Conservation (phyloP, 345 rosid species). For the Nephelium lappaceum region DNA sequence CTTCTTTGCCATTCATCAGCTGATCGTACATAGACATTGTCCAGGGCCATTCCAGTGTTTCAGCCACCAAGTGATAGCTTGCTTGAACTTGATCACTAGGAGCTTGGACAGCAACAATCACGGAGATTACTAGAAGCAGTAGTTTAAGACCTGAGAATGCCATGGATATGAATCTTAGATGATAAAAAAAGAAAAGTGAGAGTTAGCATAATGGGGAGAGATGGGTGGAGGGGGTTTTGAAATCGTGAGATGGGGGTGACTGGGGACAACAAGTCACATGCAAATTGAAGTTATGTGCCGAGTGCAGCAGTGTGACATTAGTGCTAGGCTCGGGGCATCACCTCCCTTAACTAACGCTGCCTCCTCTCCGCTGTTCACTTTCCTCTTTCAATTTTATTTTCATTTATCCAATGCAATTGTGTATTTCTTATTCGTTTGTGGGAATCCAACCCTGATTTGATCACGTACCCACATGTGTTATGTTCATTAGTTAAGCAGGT, state of each 20-base stretch:
- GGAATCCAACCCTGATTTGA: not conserved
- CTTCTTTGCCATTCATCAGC: slow-evolving; percentile 5
- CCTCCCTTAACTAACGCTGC: slow-evolving; percentile 20
- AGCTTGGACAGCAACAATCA: slow-evolving; percentile 8
- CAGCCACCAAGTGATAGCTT: slow-evolving; percentile 7
- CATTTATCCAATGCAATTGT: too few species aligned
- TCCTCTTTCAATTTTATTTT: not conserved
- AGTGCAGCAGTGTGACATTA: not conserved
- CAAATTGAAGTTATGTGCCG: slow-evolving; percentile 20
- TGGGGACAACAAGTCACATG: slow-evolving; percentile 26
- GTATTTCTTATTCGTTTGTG: not conserved
- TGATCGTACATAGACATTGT: slow-evolving; percentile 9
- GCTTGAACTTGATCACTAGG: not conserved
- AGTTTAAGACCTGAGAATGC: slow-evolving; percentile 7
- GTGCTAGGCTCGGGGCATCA: not conserved
- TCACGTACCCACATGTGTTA: not conserved
- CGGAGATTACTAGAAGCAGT: not conserved
- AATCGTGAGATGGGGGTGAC: not conserved
- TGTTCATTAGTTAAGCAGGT: too few species aligned
- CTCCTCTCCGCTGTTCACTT: too few species aligned
- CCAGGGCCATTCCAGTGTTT: slow-evolving; percentile 20
- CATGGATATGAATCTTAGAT: slow-evolving; percentile 8
- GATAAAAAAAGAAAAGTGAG: not conserved
- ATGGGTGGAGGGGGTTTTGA: not conserved
- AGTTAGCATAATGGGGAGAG: not conserved